Percentiles rank a stretch among this genome's conserved stretches.
phyloP scores from a whole-genome alignment of 176 grass and related monocot species.

The Stipa capillata region DNA sequence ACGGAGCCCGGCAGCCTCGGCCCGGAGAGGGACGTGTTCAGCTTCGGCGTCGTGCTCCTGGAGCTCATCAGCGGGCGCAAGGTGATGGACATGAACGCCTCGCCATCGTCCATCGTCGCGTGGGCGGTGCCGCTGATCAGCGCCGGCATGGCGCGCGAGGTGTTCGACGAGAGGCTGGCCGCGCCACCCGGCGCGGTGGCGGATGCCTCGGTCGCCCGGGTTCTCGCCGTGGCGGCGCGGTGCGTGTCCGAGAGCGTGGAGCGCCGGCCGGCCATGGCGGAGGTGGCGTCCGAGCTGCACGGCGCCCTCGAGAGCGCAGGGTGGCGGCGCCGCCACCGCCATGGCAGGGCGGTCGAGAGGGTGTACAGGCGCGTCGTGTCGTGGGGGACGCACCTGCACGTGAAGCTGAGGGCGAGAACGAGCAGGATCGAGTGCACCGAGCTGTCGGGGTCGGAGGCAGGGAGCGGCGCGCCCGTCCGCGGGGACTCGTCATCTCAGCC shows the following conservation, averaged over 20 bases:
- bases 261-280: slow-evolving; percentile 49
- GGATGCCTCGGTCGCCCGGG: slow-evolving; percentile 12
- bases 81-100: slow-evolving; percentile 66
- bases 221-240: slow-evolving; percentile 47
- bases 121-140: slow-evolving; percentile 54
- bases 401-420: slow-evolving; percentile 37
- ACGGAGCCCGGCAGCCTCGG: slow-evolving; percentile 57
- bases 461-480: background rate
- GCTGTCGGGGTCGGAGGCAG: slow-evolving; percentile 32
- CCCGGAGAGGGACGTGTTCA: slow-evolving; percentile 87
- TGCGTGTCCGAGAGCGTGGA: slow-evolving; percentile 57
- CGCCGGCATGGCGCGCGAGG: slow-evolving; percentile 2
- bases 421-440: slow-evolving; percentile 81
- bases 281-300: slow-evolving; percentile 65
- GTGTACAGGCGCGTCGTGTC: slow-evolving; percentile 36
- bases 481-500: background rate
- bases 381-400: slow-evolving; percentile 34
- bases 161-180: slow-evolving; percentile 50
- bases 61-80: slow-evolving; percentile 94
- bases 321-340: slow-evolving; percentile 8
- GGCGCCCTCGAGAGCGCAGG: slow-evolving; percentile 32
- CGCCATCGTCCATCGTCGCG: slow-evolving; percentile 64
- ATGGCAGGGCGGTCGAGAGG: background rate
- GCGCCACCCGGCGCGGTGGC: background rate
- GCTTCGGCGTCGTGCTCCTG: slow-evolving; percentile 85